These are phyloP conservation scores for Capsella rubella DNA, from an alignment of 441 rosid species.

Conservation along the genomic window DNA sequence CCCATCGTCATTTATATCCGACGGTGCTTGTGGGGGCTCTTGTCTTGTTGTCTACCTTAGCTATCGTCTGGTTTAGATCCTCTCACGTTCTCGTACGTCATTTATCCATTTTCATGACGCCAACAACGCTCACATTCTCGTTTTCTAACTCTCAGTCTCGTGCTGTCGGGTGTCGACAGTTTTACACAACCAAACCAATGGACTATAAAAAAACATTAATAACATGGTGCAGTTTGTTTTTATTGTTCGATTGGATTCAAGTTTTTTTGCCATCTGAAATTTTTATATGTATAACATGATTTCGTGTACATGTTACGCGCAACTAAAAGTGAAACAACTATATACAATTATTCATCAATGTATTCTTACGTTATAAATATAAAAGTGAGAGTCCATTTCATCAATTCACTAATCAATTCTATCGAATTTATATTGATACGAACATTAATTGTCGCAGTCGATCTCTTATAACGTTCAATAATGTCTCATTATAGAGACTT, in stretches of 20 bases:
- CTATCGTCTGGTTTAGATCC: constrained; percentile 25
- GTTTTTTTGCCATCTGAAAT: not conserved
- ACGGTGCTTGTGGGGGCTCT: constrained; percentile 60
- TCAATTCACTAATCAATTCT: not conserved
- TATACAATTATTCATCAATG: too few species aligned
- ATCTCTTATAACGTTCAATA: constrained; percentile 7
- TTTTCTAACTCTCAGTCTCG: not conserved
- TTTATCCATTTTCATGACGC: constrained; percentile 22
- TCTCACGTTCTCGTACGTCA: constrained; percentile 36
- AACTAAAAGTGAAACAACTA: not conserved
- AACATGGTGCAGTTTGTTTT: too few species aligned
- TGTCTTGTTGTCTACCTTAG: constrained; percentile 14
- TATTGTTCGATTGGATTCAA: too few species aligned
- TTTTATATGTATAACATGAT: not conserved
- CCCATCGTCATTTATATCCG: constrained; percentile 50
- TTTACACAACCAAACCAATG: not conserved
- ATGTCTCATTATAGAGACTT: constrained; percentile 20
- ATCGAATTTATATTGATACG: constrained; percentile 11
- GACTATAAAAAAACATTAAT: not conserved
- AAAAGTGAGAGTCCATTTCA: constrained; percentile 2
- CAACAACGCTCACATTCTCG: constrained; percentile 25
- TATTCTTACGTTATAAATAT: constrained; percentile 3
- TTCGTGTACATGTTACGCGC: not conserved
- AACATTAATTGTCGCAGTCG: constrained; percentile 2
- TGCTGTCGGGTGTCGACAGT: not conserved